Conservation (phyloP, 805 yeast genomes). For the Ogataea haglerorum region DNA sequence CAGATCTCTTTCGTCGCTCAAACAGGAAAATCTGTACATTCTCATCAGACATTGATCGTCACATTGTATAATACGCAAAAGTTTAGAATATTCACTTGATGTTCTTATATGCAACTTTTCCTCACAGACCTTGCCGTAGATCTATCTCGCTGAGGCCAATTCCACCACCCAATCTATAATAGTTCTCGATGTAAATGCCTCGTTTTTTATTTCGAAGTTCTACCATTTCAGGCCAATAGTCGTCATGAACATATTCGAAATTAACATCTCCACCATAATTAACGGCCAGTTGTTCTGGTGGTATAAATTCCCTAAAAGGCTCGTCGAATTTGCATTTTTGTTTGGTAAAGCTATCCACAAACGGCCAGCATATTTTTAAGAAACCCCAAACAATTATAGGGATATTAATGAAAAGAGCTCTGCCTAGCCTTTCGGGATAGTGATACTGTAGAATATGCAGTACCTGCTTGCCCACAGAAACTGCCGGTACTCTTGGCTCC, state of each 20-base stretch:
- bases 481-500: conserved; percentile 61
- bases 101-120: too few relatives aligned
- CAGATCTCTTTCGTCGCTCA: conserved; percentile 80
- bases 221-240: conserved; percentile 76
- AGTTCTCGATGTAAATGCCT: conserved; percentile 58
- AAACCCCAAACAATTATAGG: conserved; percentile 96
- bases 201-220: conserved; percentile 57
- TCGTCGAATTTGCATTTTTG: conserved; percentile 90
- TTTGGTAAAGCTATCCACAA: conserved; percentile 91
- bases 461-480: conserved; percentile 84
- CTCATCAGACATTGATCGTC: conserved; percentile 60
- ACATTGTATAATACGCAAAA: conserved; percentile 8
- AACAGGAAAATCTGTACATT: conserved; percentile 91
- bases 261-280: conserved; percentile 83
- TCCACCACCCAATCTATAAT: conserved; percentile 63
- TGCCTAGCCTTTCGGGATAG: conserved; percentile 94
- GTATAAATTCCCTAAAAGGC: conserved; percentile 83
- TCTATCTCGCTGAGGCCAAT: conserved; percentile 84
- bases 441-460: conserved; percentile 90
- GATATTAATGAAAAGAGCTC: conserved; percentile 85
- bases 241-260: conserved; percentile 76
- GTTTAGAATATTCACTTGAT: background rate
- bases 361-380: conserved; percentile 88
- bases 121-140: conserved; percentile 46
- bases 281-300: conserved; percentile 71